Base-by-base conservation (phyloP, 805 yeast genomes). In the Blastobotrys americana region DNA sequence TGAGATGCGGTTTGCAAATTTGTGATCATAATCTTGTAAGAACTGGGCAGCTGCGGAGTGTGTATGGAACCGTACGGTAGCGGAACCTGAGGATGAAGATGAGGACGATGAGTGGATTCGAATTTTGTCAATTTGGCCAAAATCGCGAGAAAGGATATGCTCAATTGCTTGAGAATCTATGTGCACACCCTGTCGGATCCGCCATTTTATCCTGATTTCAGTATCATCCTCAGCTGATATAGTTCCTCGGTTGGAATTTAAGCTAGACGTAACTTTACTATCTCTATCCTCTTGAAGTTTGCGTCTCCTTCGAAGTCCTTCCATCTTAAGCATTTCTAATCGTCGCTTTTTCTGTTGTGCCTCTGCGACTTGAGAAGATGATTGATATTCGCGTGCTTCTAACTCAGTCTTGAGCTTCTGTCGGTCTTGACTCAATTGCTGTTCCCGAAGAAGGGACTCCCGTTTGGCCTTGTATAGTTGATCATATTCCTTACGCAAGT, bases 361-460 rank as follows among this genome's bases (percentile, higher is more conserved):
- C 2, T 31, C 23, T 1, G n/a, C 40, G 8, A 15, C n/a, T 5
- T 22, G 23, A 8, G 17, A 25, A 3, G 39, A 45, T 6, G 54
- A 53, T 10, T 41, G 51, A 34, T 35, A 36, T 41, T 57, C 61
- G 5, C 58, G 44, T 19, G 37, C 20, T 35, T 56, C 52, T 15
- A 56, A 45, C 33, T 57, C 60, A 19, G 52, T 47, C 44, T 50
- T 50, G n/a, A 52, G 23, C 37, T 44, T 34, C 15, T 51, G 42
- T 33, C 56, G 41, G 18, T 46, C 44, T 6, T 33, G 46, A 37
- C 45, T 43, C 21, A 51, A 31, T 17, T 48, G 48, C 35, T 42
- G 43, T 2, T 25, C 37, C 15, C 50, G 41, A 25, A 35, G 19
- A 25, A 28, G 42, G 23, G 34, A 38, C 4, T 48, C 55, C 8